Conservation (phyloP, 108 stramenopile genomes). For the Skeletonema grethae region DNA sequence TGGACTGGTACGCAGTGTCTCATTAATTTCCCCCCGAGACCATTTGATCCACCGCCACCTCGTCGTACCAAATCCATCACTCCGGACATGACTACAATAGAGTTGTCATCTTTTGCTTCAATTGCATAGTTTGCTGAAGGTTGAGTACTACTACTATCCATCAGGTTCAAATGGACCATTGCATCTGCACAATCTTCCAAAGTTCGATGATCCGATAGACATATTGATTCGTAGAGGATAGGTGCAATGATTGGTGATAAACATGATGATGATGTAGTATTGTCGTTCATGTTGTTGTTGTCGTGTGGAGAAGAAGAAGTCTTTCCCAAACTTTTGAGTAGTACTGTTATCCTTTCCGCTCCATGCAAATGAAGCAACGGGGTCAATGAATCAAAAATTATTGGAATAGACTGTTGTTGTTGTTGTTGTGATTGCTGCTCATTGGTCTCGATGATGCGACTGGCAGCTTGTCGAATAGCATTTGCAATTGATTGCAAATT, state of each 20-base stretch:
- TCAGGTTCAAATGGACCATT: constrained; percentile 20
- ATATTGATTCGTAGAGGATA: constrained; percentile 37
- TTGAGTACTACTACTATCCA: neutral
- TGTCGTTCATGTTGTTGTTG: neutral
- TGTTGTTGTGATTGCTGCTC: neutral
- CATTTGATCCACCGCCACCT: constrained; percentile 25
- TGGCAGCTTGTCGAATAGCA: constrained; percentile 29
- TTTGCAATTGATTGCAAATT: constrained; percentile 26
- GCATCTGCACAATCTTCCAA: constrained; percentile 43
- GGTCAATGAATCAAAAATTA: constrained; percentile 38
- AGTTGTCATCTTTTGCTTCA: neutral
- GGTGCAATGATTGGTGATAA: constrained; percentile 41
- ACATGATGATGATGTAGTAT: neutral
- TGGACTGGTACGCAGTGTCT: constrained; percentile 23
- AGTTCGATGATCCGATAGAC: constrained; percentile 29
- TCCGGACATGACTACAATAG: constrained; percentile 11
- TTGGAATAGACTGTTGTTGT: constrained; percentile 26
- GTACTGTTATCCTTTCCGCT: constrained; percentile 17
- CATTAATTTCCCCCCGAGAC: constrained; percentile 34
- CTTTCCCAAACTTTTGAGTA: constrained; percentile 36
- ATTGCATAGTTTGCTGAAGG: neutral
- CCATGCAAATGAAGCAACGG: constrained; percentile 33
- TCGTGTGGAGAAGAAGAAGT: neutral
- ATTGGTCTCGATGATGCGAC: neutral
- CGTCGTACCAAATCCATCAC: constrained; percentile 37